Conservation (phyloP, 2,329 filamentous ascomycete genomes). For the Talaromyces sp. region DNA sequence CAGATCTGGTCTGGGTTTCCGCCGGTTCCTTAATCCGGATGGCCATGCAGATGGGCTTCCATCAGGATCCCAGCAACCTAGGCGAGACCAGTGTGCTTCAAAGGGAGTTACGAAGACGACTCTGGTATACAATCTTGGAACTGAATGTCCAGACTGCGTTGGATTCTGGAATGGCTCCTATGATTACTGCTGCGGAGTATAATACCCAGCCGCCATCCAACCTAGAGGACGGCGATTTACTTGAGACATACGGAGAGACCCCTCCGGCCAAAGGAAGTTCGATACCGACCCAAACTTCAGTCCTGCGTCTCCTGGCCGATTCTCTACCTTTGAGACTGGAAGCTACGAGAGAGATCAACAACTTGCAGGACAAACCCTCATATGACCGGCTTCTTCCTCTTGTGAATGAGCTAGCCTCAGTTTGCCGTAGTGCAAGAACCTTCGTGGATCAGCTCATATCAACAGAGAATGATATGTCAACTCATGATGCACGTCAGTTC, state of each 20-base stretch:
- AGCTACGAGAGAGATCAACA: not conserved
- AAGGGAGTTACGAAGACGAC: not conserved
- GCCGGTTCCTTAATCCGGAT: not conserved
- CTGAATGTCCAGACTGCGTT: not conserved
- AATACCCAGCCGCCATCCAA: not conserved
- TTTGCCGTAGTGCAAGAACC: not conserved
- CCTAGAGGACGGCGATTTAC: not conserved
- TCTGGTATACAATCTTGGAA: not conserved
- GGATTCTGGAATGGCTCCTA: not conserved
- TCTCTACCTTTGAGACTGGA: not conserved
- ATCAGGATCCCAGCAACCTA: not conserved
- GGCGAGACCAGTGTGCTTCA: not conserved
- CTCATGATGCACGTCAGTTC: not conserved
- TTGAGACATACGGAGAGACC: too few species aligned
- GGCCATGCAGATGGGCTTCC: not conserved
- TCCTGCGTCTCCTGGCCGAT: not conserved
- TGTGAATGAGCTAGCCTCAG: not conserved
- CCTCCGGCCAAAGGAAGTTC: too few species aligned
- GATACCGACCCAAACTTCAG: not conserved
- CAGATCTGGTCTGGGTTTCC: not conserved
- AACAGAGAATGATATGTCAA: not conserved
- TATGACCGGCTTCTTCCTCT: not conserved
- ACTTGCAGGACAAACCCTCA: not conserved
- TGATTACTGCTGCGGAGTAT: not conserved
- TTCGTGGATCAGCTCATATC: not conserved